phyloP scores from a whole-genome alignment of 2,329 filamentous ascomycete species.

The Coniochaeta ligniaria region DNA sequence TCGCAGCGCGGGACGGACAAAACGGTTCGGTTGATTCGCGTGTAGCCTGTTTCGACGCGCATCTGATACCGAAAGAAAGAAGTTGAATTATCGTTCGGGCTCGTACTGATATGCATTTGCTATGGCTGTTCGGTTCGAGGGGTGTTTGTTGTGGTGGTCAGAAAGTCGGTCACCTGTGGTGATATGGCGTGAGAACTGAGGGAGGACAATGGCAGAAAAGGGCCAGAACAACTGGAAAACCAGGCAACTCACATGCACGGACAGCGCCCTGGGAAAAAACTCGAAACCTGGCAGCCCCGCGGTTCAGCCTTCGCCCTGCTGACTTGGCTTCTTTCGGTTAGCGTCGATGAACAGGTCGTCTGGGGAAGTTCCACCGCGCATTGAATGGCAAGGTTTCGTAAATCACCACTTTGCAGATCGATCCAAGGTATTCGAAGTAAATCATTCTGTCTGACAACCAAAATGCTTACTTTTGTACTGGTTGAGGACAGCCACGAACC shows the following conservation, averaged over 20 bases:
- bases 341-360: neutral
- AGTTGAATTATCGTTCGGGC: constrained; percentile 32
- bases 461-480: too few relatives aligned
- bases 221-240: neutral
- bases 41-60: constrained; percentile 40
- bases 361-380: neutral
- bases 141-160: neutral
- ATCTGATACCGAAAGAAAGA: constrained; percentile 51
- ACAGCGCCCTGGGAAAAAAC: neutral
- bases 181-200: neutral
- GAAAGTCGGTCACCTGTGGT: neutral
- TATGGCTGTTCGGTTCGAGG: neutral
- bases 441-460: too few relatives aligned
- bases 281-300: neutral
- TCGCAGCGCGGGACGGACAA: constrained; percentile 47
- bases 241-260: neutral
- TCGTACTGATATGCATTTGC: constrained; percentile 50
- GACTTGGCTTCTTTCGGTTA: neutral
- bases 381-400: neutral
- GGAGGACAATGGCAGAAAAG: neutral
- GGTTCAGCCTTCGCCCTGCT: neutral
- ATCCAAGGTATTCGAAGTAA: too few relatives aligned
- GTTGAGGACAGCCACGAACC: too few relatives aligned
- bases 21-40: constrained; percentile 40
- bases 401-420: neutral